phyloP scores from a whole-genome alignment of 73 alveolate species.

The Paramecium sexaurelia region DNA sequence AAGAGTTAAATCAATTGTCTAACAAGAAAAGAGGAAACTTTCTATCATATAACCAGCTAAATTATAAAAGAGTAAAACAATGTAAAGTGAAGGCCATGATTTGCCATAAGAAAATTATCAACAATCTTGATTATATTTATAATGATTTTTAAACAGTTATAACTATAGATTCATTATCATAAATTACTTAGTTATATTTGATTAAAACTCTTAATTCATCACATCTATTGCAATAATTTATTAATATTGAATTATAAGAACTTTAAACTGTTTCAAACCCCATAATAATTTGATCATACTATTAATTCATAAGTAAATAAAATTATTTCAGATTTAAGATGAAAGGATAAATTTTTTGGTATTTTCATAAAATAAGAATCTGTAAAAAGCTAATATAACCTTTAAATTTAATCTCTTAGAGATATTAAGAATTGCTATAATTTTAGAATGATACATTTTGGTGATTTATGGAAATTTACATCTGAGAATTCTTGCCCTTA shows the following conservation, averaged over 20 bases:
- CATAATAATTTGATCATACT: conserved; percentile 55
- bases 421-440: too few relatives aligned
- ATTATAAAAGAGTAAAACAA: conserved; percentile 29
- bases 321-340: conserved; percentile 73
- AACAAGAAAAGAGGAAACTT: conserved; percentile 60
- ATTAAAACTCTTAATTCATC: background rate
- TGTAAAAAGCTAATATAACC: too few relatives aligned
- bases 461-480: too few relatives aligned
- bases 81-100: conserved; percentile 28
- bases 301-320: conserved; percentile 67
- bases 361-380: conserved; percentile 68
- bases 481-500: too few relatives aligned
- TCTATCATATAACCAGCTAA: background rate
- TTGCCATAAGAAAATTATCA: background rate
- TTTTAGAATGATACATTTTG: too few relatives aligned
- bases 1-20: conserved; percentile 46
- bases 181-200: too few relatives aligned
- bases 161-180: conserved; percentile 36
- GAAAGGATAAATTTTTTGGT: conserved; percentile 77
- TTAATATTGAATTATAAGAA: too few relatives aligned
- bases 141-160: too few relatives aligned
- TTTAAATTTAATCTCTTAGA: too few relatives aligned
- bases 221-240: too few relatives aligned
- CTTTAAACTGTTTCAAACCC: too few relatives aligned
- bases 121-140: conserved; percentile 13